Base-by-base conservation (phyloP, 805 yeast genomes). In the Kodamaea restingae region DNA sequence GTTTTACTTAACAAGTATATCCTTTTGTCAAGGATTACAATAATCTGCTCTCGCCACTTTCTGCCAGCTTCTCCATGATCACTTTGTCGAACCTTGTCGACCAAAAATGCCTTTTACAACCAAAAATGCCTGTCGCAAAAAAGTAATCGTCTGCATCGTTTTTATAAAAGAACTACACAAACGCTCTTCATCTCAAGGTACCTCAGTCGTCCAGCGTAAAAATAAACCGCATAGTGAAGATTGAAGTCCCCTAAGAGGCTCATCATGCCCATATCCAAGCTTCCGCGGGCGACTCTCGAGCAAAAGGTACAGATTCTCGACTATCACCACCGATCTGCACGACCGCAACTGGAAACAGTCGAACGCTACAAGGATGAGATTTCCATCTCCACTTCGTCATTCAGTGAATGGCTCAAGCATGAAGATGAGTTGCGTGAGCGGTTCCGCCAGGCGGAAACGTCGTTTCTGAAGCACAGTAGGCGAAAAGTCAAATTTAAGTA, bases 331-430 rank as follows among this genome's bases (percentile, higher is more conserved):
- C 53, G 56, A 25, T 59, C 71, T 3, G 67, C 67, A 31, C 56
- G 74, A 35, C 76, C 82, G 10, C 83, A 78, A 55, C 73, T 72
- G 60, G 79, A 73, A 45, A 73, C 79, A 0, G 84, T 78, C 15
- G 76, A 76, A 32, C 56, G 65, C 34, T 78, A 71, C 56, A 70
- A 68, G 44, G 63, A 71, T 38, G 65, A 64, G 44, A 67, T 73
- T 36, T 67, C 81, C 11, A 76, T 78, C 9, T 73, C 80, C n/a
- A 76, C 82, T 1, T 75, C 80, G 18, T 70, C 78, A 11, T 71
- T 78, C 46, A 70, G 78, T 48, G 83, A 78, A 49, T 78, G 84
- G 84, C 51, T 78, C 29, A 77, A 76, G 53, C 62, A 69, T 42
- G 83, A 78, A 51, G 56, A 48, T 3, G 76, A 76, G 15, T 55